Evolutionary conservation across 1,139 yeast species (phyloP).

Genomic region (Yarrowia galli): DNA sequence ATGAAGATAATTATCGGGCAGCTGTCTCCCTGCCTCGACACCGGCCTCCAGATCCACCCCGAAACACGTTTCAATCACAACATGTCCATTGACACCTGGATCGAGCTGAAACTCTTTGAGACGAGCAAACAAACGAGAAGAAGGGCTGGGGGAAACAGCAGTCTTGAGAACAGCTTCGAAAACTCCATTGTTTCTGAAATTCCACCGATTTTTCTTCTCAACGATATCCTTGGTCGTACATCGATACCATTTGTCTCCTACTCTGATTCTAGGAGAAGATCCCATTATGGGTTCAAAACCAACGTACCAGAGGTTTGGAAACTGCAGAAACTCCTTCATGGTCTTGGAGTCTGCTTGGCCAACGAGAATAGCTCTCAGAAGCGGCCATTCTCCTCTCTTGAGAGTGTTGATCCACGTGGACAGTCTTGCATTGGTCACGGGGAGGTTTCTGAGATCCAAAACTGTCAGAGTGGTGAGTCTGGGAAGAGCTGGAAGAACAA

Average conservation of each 20-base stretch:
- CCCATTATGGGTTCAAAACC: neutral
- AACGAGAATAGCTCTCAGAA: neutral
- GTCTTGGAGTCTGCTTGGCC: neutral
- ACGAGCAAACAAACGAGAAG: neutral
- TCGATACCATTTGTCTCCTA: neutral
- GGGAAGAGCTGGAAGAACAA: neutral
- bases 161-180: neutral
- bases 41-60: neutral
- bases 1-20: neutral
- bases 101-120: neutral
- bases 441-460: neutral
- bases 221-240: neutral
- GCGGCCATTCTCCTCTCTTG: neutral
- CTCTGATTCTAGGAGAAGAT: neutral
- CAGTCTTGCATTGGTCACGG: neutral
- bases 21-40: neutral
- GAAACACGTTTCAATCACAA: neutral
- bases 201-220: neutral
- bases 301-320: neutral
- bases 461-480: neutral
- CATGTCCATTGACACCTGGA: neutral
- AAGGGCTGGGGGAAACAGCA: neutral
- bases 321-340: neutral
- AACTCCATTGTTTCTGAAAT: neutral
- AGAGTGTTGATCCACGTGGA: neutral